Evolutionary conservation across 257 asterid genomes (phyloP), one percentile per base, ranked within the genome.

Genomic region (Solanum chmielewskii): DNA sequence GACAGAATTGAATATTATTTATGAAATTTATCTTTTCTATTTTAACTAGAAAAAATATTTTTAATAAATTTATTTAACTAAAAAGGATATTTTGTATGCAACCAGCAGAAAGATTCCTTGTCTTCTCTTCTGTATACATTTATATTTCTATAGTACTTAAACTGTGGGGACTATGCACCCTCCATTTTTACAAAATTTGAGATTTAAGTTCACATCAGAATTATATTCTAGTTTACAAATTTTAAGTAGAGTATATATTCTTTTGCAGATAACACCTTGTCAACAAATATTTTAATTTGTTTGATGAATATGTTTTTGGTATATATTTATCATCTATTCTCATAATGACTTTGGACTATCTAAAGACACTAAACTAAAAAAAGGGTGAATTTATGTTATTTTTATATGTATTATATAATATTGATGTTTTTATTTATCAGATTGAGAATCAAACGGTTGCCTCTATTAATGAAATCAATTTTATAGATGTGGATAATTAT

Each of bases 31-130:
- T 5, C 10, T 27, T 27, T 14, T 2, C 31, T 62, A 62, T 62
- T 62, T 62, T 11, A 60, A 64, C 7, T n/a, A 4, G 14, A 4
- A 62, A 4, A 12, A 25, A 5, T n/a, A n/a, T 68, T 68, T 68
- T 68, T 6, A 29, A 68, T 11, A 3, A 69, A 69, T 3, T 69
- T 69, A 27, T 29, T 15, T 69, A 7, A 52, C 60, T 16, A 52
- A 52, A 37, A 52, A 52, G 60, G 20, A 31, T 31, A 70, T 15
- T 31, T 70, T 77, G 81, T 83, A 76, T 76, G 86, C 86, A 86
- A 90, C 94, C 93, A 91, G 90, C 93, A 91, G 90, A 93, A 90
- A 88, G 91, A 91, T 93, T 86, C 93, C 90, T 86, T 77, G 91
- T 91, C 78, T 83, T 64, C 12, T 66, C 62, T 33, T 59, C 75